Base-by-base conservation (phyloP, 2,329 filamentous ascomycete genomes). In the Fusarium humuli region DNA sequence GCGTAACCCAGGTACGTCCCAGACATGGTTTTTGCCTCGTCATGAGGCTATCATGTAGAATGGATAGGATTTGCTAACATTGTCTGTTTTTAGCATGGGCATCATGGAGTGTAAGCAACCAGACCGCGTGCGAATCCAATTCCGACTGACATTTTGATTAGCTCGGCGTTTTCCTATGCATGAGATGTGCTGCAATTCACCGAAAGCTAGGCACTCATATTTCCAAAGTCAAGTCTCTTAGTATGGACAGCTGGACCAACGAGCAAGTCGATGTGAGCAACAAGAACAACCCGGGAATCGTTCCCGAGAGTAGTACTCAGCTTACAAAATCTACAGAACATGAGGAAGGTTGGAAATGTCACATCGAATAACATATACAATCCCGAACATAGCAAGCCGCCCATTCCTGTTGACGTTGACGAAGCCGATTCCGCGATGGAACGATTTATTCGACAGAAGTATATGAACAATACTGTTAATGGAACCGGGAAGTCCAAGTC, bases 151-250 rank as follows among this genome's bases (percentile, higher is more conserved):
- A 20, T 41, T 29, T 29, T 45, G 30, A 50, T 29, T 71, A 98
- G 93, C 84, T 99, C 82, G 96, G 96, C 65, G 90, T 98, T 71
- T 99, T 99, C 79, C 86, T 99, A 53, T 99, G 96, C 83, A 97
- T 99, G 92, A 93, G 96, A 79, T 99, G 96, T 85, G 96, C 94
- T 57, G 89, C 94, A 57, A 88, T 98, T 77, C 96, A 99, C 84
- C 93, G 96, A 77, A 98, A 98, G 82, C 86, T 99, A 77, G 96
- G 96, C 67, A 98, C 96, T 42, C 96, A 99, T 81, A 94, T 99
- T 69, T 98, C 94, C 72, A 99, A 99, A 81, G 94, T 99, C 84
- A 99, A 99, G 82, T 98, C 94, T 40, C 82, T 99, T 83, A 98
- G 92, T 80, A 98, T 99, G 94, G 96, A 99, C 82, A 96, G 92